These are phyloP conservation scores for Vitis riparia DNA, from an alignment of 164 flowering plant species.

Conservation along the genomic window DNA sequence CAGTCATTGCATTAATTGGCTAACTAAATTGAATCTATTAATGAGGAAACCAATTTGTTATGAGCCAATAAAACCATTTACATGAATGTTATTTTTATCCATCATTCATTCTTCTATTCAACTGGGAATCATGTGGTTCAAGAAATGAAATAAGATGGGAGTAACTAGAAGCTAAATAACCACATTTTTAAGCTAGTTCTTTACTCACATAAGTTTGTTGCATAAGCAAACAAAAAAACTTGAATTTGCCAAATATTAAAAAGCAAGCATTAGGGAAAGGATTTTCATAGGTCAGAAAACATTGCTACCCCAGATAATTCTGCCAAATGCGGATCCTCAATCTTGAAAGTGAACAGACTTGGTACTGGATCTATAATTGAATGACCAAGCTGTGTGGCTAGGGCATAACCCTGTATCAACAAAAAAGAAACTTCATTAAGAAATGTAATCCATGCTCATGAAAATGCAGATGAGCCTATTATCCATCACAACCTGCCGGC, in stretches of 20 bases:
- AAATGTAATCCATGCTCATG: not conserved
- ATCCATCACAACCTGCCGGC: slow-evolving; percentile 56
- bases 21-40: no score
- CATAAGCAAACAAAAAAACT: not conserved
- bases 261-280: not conserved
- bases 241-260: not conserved
- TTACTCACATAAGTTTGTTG: no score
- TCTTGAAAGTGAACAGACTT: slow-evolving; percentile 92
- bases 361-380: slow-evolving; percentile 86
- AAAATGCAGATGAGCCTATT: not conserved
- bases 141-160: no score
- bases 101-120: no score
- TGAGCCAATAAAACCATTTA: no score
- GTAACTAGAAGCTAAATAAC: no score
- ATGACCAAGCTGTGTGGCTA: slow-evolving; percentile 92
- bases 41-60: no score
- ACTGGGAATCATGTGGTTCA: no score
- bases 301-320: slow-evolving; percentile 82
- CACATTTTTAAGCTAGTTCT: no score
- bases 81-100: no score
- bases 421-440: slow-evolving; percentile 2
- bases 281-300: slow-evolving; percentile 1
- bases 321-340: slow-evolving; percentile 56
- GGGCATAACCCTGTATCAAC: slow-evolving; percentile 60
- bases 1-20: no score